Base-by-base conservation (phyloP, 140 eudicot genomes). In the Erigeron philadelphicus region DNA sequence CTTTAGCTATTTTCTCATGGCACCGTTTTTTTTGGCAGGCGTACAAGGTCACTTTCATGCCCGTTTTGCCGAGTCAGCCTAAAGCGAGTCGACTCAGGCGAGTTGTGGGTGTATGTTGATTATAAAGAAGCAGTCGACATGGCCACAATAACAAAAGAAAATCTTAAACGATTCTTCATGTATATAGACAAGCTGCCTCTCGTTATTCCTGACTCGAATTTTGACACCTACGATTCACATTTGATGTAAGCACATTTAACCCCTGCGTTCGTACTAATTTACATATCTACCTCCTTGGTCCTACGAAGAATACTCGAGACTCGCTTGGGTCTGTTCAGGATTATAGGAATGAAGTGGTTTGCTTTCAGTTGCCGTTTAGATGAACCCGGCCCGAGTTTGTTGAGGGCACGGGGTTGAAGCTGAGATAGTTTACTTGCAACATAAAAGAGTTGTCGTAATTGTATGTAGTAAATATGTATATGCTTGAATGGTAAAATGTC, bases 31-130 rank as follows among this genome's bases (percentile, higher is more conserved):
- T 38, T 68, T 68, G 78, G 75, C 70, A 75, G 75, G 75, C 65
- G 75, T 38, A 48, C 80, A 75, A 75, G 80, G 21, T 68, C 80
- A 6, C 11, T 61, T 42, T 75, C 80, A 12, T 75, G 80, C 49
- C 75, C 97, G 4, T 90, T 90, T 65, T 90, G 97, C 72, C 97
- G 97, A 12, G 95, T 85, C 74, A 85, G 95, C 76, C 76, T 90
- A 64, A 90, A 88, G 90, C 73, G 96, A 57, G 97, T 87, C 19
- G 83, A 88, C 75, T 88, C 97, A 0, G 74, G 89, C 38, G 97
- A 90, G 77, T 77, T 90, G 7, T 90, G 97, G 97, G 90, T 90
- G 35, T 82, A 70, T 12, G 60, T 84, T 66, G 94, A 85, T 82
- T 61, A 73, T 75, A 81, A 71, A 57, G 97, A 90, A 57, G 75